These are phyloP conservation scores for Xylaria longipes DNA, from an alignment of 495 filamentous ascomycete genomes.

Conservation along the genomic window DNA sequence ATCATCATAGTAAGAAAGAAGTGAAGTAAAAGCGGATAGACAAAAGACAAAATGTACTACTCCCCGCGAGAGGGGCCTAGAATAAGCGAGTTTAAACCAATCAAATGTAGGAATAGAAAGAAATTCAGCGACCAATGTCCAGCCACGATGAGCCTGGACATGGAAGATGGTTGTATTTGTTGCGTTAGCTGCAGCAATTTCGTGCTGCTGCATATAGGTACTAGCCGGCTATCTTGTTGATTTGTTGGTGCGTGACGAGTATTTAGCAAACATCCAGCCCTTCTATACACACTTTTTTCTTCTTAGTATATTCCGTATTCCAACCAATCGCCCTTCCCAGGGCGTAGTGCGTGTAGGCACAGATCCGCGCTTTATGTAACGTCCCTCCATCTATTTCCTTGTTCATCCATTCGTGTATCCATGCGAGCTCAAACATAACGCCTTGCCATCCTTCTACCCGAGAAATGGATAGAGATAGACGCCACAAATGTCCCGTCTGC, in stretches of 20 bases:
- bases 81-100: background rate
- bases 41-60: background rate
- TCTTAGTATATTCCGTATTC: background rate
- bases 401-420: background rate
- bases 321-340: background rate
- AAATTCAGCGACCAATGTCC: background rate
- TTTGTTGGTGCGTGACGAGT: background rate
- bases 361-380: background rate
- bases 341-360: background rate
- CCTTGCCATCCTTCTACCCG: background rate
- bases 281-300: background rate
- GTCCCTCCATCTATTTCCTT: background rate
- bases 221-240: background rate
- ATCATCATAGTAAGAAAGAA: background rate
- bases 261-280: background rate
- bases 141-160: background rate
- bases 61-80: background rate
- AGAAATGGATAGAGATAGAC: background rate
- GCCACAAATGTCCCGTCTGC: background rate
- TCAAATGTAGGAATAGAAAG: background rate
- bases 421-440: background rate
- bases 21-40: background rate
- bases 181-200: background rate
- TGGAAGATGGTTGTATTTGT: constrained; percentile 1
- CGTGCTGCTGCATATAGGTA: background rate